Evolutionary conservation across 257 asterid species (phyloP).

Genomic region (Craterostigma plantagineum): DNA sequence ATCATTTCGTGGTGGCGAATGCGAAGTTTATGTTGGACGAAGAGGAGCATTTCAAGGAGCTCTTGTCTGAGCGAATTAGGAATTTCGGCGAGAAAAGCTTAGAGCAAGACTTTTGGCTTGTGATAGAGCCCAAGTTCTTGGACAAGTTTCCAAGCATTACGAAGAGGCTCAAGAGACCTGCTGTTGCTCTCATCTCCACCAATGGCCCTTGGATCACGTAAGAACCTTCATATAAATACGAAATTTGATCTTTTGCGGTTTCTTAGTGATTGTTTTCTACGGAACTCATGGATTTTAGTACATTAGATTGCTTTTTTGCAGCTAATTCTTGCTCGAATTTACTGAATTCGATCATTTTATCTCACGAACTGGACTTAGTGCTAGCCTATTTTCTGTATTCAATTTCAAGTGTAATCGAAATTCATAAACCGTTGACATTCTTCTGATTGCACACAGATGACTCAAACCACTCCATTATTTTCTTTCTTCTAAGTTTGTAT

Average conservation of each 20-base stretch:
- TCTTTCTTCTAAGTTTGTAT: no score
- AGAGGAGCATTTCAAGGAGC: constrained; percentile 96
- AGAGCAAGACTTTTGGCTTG: constrained; percentile 96
- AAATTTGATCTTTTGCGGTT: neutral
- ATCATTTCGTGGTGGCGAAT: constrained; percentile 77
- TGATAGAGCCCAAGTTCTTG: constrained; percentile 85
- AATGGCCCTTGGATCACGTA: constrained; percentile 93
- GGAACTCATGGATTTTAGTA: no score
- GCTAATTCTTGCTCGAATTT: no score
- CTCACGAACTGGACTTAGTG: no score
- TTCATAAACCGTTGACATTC: no score
- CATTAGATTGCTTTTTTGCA: no score
- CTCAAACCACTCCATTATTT: neutral
- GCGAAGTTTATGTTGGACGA: constrained; percentile 97
- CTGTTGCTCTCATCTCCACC: constrained; percentile 90
- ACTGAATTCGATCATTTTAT: no score
- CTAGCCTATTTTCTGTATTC: no score
- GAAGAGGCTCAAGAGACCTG: constrained; percentile 77
- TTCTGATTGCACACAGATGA: no score
- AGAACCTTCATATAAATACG: neutral
- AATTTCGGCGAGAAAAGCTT: constrained; percentile 37
- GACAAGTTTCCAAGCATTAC: constrained; percentile 66
- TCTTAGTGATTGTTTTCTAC: no score
- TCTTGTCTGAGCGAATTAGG: constrained; percentile 53
- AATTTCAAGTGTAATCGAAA: no score